A percentile compares a stretch with the other conserved stretches of the same genome.
Evolutionary conservation across 2,329 filamentous ascomycete species (phyloP).

Genomic region (Penicillium sp.): DNA sequence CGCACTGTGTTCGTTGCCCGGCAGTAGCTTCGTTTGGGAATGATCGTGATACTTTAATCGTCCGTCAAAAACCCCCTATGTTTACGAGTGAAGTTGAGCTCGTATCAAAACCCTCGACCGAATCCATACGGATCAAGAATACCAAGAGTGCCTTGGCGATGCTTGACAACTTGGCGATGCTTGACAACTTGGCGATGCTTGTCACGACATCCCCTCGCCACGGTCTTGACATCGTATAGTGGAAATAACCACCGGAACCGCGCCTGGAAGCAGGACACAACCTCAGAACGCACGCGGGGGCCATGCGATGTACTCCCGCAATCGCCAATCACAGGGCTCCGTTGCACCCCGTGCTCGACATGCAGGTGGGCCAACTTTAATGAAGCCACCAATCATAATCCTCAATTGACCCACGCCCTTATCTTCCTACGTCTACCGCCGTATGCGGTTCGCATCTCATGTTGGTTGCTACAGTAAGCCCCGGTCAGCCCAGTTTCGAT

Average conservation of each 20-base stretch:
- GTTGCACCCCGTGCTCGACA: background rate
- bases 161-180: background rate
- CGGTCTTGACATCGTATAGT: background rate
- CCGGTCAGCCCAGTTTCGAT: too few species aligned
- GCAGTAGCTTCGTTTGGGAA: background rate
- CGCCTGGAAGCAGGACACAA: background rate
- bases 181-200: background rate
- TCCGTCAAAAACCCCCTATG: too few species aligned
- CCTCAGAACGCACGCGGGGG: background rate
- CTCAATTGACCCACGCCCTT: background rate
- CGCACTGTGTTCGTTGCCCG: background rate
- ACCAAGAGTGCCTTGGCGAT: background rate
- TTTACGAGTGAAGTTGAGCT: too few species aligned
- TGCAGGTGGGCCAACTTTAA: background rate
- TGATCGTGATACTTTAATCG: background rate
- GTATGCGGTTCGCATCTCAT: background rate
- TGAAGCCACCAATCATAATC: background rate
- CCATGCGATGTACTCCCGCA: background rate
- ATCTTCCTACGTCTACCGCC: background rate
- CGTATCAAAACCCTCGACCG: background rate
- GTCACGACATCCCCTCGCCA: background rate
- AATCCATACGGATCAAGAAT: background rate
- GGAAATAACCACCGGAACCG: background rate
- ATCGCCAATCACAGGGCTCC: background rate
- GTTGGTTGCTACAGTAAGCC: too few species aligned